Percentiles rank a stretch among this genome's conserved stretches.
Evolutionary conservation across 805 yeast genomes (phyloP).

Genomic region (Schwanniomyces sp.): DNA sequence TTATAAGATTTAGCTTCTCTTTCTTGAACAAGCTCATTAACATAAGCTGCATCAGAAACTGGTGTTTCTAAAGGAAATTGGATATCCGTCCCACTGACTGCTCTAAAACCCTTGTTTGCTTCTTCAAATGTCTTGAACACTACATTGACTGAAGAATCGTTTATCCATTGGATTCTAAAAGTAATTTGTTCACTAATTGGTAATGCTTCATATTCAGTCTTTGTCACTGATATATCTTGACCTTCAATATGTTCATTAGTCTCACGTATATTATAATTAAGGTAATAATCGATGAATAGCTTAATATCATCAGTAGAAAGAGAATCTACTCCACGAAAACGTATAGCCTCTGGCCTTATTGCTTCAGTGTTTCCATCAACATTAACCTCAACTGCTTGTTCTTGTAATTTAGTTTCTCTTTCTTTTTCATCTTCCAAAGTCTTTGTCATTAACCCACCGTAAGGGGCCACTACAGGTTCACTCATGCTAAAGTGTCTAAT

Average conservation of each 20-base stretch:
- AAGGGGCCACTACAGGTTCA: conserved; percentile 35
- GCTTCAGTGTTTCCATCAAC: conserved; percentile 31
- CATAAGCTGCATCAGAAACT: conserved; percentile 13
- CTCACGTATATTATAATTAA: conserved; percentile 28
- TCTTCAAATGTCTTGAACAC: conserved; percentile 48
- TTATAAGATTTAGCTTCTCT: conserved; percentile 41
- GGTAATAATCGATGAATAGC: conserved; percentile 48
- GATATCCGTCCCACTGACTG: conserved; percentile 25
- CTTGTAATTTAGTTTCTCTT: conserved; percentile 25
- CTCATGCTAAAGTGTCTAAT: conserved; percentile 9
- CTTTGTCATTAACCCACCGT: conserved; percentile 42
- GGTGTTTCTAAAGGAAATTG: conserved; percentile 9
- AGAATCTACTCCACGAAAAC: conserved; percentile 61
- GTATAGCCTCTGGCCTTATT: conserved; percentile 48
- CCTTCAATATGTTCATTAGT: conserved; percentile 14
- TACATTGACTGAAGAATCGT: conserved; percentile 59
- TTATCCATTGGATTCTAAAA: conserved; percentile 62
- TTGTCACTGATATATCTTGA: conserved; percentile 10
- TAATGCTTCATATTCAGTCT: conserved; percentile 17
- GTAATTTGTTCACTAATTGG: conserved; percentile 29
- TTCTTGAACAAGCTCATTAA: conserved; percentile 30
- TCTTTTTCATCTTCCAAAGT: conserved; percentile 39
- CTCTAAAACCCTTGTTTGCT: conserved; percentile 36
- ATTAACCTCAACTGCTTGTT: conserved; percentile 31
- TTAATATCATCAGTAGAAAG: conserved; percentile 61